Conservation (phyloP, 1,284 basidiomycete genomes). For the Apiotrichum sp. region DNA sequence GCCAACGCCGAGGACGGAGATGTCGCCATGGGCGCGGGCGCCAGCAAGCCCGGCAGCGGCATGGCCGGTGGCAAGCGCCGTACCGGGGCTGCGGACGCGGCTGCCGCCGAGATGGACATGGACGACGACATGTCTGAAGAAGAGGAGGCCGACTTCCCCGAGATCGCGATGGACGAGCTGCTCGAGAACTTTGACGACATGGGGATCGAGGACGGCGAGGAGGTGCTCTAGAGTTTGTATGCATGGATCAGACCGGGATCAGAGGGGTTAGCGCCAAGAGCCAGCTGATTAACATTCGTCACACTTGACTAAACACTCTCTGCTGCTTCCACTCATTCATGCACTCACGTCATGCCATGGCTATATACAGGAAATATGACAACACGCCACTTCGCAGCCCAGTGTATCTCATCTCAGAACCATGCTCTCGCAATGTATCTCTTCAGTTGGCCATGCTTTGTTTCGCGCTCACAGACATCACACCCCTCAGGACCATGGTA, state of each 20-base stretch:
- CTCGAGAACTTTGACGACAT: conserved; percentile 79
- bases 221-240: background rate
- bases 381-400: too few species aligned
- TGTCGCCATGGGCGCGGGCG: conserved; percentile 42
- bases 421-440: too few species aligned
- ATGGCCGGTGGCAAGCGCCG: conserved; percentile 53
- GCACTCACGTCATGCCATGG: too few species aligned
- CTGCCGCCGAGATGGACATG: conserved; percentile 62
- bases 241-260: background rate
- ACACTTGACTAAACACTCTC: too few species aligned
- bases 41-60: conserved; percentile 46
- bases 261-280: too few species aligned
- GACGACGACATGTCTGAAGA: conserved; percentile 57
- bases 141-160: conserved; percentile 87
- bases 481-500: too few species aligned
- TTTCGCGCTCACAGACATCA: too few species aligned
- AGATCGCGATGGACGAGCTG: conserved; percentile 78
- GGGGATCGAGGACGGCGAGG: conserved; percentile 31
- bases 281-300: too few species aligned
- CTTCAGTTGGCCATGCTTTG: too few species aligned
- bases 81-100: conserved; percentile 28
- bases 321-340: too few species aligned
- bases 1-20: conserved; percentile 44
- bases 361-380: too few species aligned
- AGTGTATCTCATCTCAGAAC: too few species aligned